Evolutionary conservation across 2,329 filamentous ascomycete genomes (phyloP).

Genomic region (Cladosporium sp.): DNA sequence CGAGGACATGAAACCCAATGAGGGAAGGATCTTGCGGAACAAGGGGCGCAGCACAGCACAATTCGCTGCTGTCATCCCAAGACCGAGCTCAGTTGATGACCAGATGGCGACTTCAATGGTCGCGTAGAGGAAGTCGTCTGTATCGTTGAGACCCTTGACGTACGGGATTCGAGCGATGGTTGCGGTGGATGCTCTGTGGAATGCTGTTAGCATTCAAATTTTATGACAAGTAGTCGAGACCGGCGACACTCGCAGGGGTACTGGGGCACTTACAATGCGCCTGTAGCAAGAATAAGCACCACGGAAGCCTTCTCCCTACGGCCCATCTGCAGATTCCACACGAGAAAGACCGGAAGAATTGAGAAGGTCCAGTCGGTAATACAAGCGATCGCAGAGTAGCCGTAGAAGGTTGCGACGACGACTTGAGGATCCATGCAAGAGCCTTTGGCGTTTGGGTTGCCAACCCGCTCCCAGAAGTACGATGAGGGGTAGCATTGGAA

Average conservation of each 20-base stretch:
- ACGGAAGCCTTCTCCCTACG: constrained; percentile 40
- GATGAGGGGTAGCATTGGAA: constrained; percentile 23
- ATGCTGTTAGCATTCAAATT: not conserved
- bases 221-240: not conserved
- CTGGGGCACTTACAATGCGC: constrained; percentile 35
- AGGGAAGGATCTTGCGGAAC: constrained; percentile 29
- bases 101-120: constrained; percentile 44
- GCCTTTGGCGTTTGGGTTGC: constrained; percentile 18
- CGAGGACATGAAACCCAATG: not conserved
- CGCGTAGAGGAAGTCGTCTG: constrained; percentile 25
- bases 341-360: constrained; percentile 43
- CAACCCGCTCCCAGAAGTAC: constrained; percentile 24
- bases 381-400: constrained; percentile 39
- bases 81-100: constrained; percentile 35
- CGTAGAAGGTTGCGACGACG: constrained; percentile 46
- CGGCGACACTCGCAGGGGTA: too few relatives aligned
- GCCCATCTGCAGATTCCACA: constrained; percentile 44
- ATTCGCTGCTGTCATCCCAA: constrained; percentile 45
- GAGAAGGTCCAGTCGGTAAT: constrained; percentile 45
- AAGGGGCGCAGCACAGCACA: constrained; percentile 53
- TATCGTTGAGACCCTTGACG: constrained; percentile 27
- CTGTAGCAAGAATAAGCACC: constrained; percentile 41
- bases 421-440: constrained; percentile 41
- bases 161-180: constrained; percentile 28
- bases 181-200: constrained; percentile 21